phyloP scores from a whole-genome alignment of 495 filamentous ascomycete genomes.

The Aspergillus egyptiacus region DNA sequence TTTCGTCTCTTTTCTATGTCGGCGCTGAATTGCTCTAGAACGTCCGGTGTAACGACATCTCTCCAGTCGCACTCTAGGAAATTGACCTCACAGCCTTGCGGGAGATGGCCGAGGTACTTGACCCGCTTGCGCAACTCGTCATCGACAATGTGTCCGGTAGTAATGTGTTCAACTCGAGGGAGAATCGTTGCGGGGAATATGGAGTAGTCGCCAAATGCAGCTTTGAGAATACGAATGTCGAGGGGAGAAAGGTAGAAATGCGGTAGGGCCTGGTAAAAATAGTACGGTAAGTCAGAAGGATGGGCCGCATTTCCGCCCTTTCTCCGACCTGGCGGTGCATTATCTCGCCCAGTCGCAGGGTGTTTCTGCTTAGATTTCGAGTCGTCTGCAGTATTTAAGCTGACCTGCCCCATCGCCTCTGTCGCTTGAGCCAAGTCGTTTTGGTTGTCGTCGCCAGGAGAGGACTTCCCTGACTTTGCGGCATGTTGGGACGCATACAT shows the following conservation, averaged over 20 bases:
- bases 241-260: constrained; percentile 92
- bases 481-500: constrained; percentile 51
- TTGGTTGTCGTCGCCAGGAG: constrained; percentile 22
- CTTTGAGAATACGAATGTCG: constrained; percentile 91
- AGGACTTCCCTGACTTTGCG: constrained; percentile 37
- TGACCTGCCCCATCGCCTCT: constrained; percentile 24
- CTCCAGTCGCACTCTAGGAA: constrained; percentile 98
- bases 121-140: constrained; percentile 79
- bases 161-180: constrained; percentile 86
- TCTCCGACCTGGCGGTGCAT: constrained; percentile 8
- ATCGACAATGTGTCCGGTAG: constrained; percentile 84
- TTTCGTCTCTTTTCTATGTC: constrained; percentile 78
- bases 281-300: constrained; percentile 47
- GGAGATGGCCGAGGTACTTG: constrained; percentile 88
- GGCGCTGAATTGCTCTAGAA: constrained; percentile 62
- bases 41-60: constrained; percentile 71
- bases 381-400: constrained; percentile 16
- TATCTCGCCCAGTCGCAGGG: constrained; percentile 14
- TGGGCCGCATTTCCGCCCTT: constrained; percentile 28
- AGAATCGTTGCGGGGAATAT: constrained; percentile 84
- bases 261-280: constrained; percentile 84
- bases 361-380: constrained; percentile 25
- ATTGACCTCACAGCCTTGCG: constrained; percentile 84
- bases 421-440: constrained; percentile 25
- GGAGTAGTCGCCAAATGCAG: constrained; percentile 78